Evolutionary conservation across 2,329 filamentous ascomycete species (phyloP).

Genomic region (Herpotrichia juniperi): DNA sequence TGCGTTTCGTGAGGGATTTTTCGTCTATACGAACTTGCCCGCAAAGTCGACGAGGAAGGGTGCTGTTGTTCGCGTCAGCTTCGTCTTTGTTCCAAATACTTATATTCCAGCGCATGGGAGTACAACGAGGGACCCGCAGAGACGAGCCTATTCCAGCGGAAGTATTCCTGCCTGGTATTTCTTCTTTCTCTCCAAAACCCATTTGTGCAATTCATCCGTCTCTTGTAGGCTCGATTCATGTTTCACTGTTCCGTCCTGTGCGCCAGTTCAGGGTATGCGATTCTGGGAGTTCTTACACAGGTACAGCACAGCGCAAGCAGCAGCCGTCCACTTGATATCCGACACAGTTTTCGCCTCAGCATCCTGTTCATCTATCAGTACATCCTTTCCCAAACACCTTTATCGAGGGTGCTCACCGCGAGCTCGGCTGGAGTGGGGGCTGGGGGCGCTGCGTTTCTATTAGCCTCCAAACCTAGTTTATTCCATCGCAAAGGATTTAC

Average conservation of each 20-base stretch:
- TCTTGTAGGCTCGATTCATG: neutral
- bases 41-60: slow-evolving; percentile 63
- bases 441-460: slow-evolving; percentile 64
- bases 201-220: too few relatives aligned
- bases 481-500: slow-evolving; percentile 28
- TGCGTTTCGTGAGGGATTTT: neutral
- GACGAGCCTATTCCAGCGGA: too few relatives aligned
- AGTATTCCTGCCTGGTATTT: too few relatives aligned
- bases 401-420: slow-evolving; percentile 52
- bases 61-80: slow-evolving; percentile 44
- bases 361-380: slow-evolving; percentile 5
- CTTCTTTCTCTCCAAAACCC: too few relatives aligned
- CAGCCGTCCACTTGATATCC: slow-evolving; percentile 71
- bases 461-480: slow-evolving; percentile 7
- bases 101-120: neutral
- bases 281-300: slow-evolving; percentile 65
- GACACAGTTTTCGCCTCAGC: slow-evolving; percentile 69
- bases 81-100: neutral
- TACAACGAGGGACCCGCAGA: too few relatives aligned
- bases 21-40: slow-evolving; percentile 55
- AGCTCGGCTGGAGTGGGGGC: slow-evolving; percentile 74
- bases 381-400: neutral
- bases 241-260: too few relatives aligned
- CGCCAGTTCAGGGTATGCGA: neutral
- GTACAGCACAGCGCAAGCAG: slow-evolving; percentile 72